Percentiles rank a stretch among this genome's conserved stretches.
Evolutionary conservation across 495 filamentous ascomycete genomes (phyloP).

Genomic region (Sphaerosporella brunnea): DNA sequence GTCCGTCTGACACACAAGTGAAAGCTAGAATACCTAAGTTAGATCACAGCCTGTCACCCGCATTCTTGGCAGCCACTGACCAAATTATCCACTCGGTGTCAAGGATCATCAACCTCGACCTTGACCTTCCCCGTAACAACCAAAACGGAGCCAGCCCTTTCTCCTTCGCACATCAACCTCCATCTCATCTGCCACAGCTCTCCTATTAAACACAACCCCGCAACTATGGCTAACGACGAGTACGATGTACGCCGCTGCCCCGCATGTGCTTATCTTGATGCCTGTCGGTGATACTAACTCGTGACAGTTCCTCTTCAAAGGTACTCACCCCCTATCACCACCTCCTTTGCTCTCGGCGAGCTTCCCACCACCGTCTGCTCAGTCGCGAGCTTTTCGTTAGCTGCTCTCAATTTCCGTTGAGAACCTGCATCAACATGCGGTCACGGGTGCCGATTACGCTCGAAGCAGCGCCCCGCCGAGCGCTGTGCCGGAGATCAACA

Average conservation of each 20-base stretch:
- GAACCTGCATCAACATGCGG: too few relatives aligned
- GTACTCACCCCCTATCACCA: constrained; percentile 35
- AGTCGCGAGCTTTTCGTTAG: too few relatives aligned
- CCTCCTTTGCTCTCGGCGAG: constrained; percentile 20
- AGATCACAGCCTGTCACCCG: too few relatives aligned
- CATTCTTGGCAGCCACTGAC: too few relatives aligned
- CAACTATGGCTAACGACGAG: constrained; percentile 95
- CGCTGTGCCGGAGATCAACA: too few relatives aligned
- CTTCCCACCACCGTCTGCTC: constrained; percentile 19
- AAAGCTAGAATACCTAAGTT: too few relatives aligned
- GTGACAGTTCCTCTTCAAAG: constrained; percentile 96
- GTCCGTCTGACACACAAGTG: too few relatives aligned
- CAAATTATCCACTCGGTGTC: too few relatives aligned
- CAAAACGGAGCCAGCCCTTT: not conserved
- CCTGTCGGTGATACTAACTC: not conserved
- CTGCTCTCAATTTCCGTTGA: too few relatives aligned
- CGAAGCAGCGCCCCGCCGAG: too few relatives aligned
- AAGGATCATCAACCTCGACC: not conserved
- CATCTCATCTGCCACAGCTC: constrained; percentile 5
- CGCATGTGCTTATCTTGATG: constrained; percentile 2
- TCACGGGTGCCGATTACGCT: too few relatives aligned
- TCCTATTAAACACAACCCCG: constrained; percentile 20
- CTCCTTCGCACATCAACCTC: not conserved
- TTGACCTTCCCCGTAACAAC: constrained; percentile 1
- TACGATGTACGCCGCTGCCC: constrained; percentile 67